These are phyloP conservation scores for Heterobasidion parviporum DNA, from an alignment of 1,284 basidiomycete genomes.

Conservation along the genomic window DNA sequence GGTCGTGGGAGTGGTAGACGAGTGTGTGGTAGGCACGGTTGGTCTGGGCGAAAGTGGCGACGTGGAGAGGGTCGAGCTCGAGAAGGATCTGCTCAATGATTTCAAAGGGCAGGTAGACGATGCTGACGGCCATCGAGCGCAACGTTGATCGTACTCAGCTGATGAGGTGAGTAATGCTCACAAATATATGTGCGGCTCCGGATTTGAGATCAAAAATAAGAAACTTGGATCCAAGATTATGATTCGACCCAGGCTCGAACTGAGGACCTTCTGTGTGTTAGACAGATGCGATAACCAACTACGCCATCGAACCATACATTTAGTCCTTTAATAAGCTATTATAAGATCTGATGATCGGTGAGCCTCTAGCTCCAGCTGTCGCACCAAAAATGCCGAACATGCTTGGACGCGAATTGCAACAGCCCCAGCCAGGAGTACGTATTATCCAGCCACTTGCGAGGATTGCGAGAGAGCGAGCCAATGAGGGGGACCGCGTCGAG, in stretches of 20 bases:
- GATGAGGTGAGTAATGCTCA: neutral
- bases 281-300: slow-evolving; percentile 78
- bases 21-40: slow-evolving; percentile 32
- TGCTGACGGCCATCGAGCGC: neutral
- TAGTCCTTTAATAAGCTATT: neutral
- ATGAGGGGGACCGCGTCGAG: too few species aligned
- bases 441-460: neutral
- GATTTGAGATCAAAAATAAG: neutral
- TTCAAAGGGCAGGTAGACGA: slow-evolving; percentile 37
- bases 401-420: too few species aligned
- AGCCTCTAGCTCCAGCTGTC: too few species aligned
- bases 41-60: slow-evolving; percentile 41
- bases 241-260: slow-evolving; percentile 51
- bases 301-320: slow-evolving; percentile 50
- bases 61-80: slow-evolving; percentile 46
- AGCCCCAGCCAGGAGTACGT: too few species aligned
- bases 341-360: too few species aligned
- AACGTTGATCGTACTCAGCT: neutral
- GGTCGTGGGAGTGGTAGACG: slow-evolving; percentile 36
- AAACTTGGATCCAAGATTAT: slow-evolving; percentile 9
- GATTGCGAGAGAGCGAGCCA: neutral
- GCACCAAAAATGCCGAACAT: too few species aligned
- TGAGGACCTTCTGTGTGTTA: slow-evolving; percentile 59
- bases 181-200: neutral
- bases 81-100: slow-evolving; percentile 46